Evolutionary conservation across 768 basidiomycete genomes (phyloP).

Genomic region (Russula griseocarnosa): DNA sequence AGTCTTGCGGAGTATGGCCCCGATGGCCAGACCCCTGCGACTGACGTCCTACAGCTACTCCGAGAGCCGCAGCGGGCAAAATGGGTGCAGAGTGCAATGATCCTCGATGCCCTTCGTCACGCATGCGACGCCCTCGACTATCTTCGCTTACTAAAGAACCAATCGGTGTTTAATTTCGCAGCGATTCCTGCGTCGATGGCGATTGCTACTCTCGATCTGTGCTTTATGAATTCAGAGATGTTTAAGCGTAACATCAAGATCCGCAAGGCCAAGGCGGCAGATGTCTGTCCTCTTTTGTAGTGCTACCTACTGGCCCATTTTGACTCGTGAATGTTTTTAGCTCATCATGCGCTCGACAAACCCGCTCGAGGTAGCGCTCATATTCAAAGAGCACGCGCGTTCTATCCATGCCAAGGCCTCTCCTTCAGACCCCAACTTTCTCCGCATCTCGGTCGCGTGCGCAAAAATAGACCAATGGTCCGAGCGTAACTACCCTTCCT

Average conservation of each 20-base stretch:
- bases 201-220: constrained; percentile 85
- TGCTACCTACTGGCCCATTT: neutral
- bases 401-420: constrained; percentile 77
- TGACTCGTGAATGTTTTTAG: constrained; percentile 39
- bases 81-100: constrained; percentile 84
- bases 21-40: constrained; percentile 42
- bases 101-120: constrained; percentile 83
- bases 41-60: constrained; percentile 63
- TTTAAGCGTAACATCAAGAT: constrained; percentile 92
- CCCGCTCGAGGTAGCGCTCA: constrained; percentile 82
- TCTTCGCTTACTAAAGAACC: constrained; percentile 78
- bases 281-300: constrained; percentile 40
- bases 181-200: constrained; percentile 95
- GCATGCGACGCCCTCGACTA: constrained; percentile 86
- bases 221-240: constrained; percentile 90
- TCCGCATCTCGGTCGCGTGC: constrained; percentile 77
- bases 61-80: constrained; percentile 60
- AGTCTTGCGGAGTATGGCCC: constrained; percentile 50
- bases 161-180: constrained; percentile 93
- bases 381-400: constrained; percentile 80
- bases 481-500: constrained; percentile 91
- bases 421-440: constrained; percentile 82
- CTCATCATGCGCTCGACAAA: constrained; percentile 92
- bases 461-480: constrained; percentile 89
- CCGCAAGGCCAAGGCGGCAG: constrained; percentile 83